Percentiles rank a stretch among this genome's conserved stretches.
Conservation (phyloP, 345 rosid species). For the Trapa incisa region DNA sequence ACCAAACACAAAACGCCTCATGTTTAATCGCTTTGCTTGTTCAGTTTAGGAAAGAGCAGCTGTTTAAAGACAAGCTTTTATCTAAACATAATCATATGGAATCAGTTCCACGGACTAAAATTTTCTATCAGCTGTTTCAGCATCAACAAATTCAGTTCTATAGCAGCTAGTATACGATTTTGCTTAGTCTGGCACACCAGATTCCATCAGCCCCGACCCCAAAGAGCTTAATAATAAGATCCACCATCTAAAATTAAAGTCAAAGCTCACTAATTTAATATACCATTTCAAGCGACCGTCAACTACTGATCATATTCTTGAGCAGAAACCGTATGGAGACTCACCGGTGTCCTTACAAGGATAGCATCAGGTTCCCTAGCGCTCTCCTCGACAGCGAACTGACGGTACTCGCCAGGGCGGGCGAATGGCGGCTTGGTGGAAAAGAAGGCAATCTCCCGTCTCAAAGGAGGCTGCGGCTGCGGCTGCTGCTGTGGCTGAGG, state of each 20-base stretch:
- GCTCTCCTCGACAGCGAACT: slow-evolving; percentile 1
- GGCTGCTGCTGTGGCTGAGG: neutral
- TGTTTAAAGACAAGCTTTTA: neutral
- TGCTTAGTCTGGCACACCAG: neutral
- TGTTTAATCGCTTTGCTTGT: neutral
- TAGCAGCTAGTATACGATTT: no score
- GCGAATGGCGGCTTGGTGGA: slow-evolving; percentile 4
- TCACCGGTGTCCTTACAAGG: slow-evolving; percentile 3
- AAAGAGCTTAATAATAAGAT: neutral
- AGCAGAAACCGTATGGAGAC: neutral
- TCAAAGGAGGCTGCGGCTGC: neutral
- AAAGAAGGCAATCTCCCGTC: slow-evolving; percentile 5
- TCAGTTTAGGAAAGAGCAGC: neutral
- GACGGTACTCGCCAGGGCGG: slow-evolving; percentile 1
- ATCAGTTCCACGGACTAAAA: no score
- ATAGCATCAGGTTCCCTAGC: neutral
- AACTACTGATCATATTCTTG: neutral
- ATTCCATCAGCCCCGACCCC: neutral
- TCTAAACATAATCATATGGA: no score
- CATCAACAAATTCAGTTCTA: no score
- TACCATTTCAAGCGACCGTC: neutral
- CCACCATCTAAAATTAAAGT: neutral
- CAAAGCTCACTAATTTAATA: no score
- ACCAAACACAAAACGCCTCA: neutral
- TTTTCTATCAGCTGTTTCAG: no score